Conservation (phyloP, 208 protist species). For the Wallacemonas sp. region DNA sequence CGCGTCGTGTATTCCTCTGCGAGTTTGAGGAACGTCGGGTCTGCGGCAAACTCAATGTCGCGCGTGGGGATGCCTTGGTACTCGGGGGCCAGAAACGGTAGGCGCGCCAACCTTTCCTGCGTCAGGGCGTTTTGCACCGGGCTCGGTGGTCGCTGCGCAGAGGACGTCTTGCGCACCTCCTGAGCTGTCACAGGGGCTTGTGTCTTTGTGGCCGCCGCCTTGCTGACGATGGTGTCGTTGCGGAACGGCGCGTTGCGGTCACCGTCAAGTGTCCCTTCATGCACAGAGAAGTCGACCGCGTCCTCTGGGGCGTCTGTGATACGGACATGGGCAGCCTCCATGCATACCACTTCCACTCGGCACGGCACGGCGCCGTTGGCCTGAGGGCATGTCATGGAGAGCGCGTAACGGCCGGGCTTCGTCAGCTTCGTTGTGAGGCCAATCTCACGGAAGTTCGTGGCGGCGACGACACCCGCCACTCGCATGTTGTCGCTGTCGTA, state of each 20-base stretch:
- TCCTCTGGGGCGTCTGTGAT: constrained; percentile 60
- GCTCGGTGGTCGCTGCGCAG: background rate
- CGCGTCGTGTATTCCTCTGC: constrained; percentile 32
- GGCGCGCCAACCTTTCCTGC: constrained; percentile 14
- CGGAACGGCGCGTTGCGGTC: constrained; percentile 10
- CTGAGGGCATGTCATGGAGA: constrained; percentile 57
- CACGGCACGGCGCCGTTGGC: constrained; percentile 42
- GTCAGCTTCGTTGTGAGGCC: constrained; percentile 51
- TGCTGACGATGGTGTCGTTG: constrained; percentile 12
- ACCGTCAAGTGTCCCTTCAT: background rate
- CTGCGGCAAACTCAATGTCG: constrained; percentile 34
- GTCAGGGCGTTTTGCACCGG: background rate
- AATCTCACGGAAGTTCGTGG: constrained; percentile 64
- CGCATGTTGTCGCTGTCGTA: constrained; percentile 49
- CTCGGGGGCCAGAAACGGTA: constrained; percentile 37
- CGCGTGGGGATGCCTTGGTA: constrained; percentile 45
- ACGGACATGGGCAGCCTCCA: constrained; percentile 60
- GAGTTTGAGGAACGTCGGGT: constrained; percentile 28
- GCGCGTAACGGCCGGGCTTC: constrained; percentile 48
- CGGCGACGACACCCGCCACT: constrained; percentile 43
- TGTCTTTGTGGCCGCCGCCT: background rate
- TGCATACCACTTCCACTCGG: constrained; percentile 61
- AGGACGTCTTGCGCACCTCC: background rate
- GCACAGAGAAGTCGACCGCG: constrained; percentile 21
- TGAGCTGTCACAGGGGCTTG: background rate